phyloP scores from a whole-genome alignment of 768 basidiomycete species.

The Lactifluus hygrophoroides region DNA sequence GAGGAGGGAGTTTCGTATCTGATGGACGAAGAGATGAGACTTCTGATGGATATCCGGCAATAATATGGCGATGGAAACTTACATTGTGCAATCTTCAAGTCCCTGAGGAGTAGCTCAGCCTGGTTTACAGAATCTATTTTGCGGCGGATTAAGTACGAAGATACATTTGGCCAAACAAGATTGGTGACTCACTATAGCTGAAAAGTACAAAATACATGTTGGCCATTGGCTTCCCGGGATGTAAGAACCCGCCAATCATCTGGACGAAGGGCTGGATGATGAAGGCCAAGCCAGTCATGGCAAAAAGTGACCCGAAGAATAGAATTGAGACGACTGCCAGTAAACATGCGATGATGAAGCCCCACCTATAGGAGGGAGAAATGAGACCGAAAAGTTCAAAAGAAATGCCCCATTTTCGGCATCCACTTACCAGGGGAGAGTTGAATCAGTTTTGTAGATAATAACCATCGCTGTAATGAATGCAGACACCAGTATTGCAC shows the following conservation, averaged over 20 bases:
- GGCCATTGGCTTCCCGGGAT: conserved; percentile 28
- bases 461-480: conserved; percentile 33
- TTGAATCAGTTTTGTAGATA: conserved; percentile 40
- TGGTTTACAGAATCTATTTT: conserved; percentile 34
- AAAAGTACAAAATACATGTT: conserved; percentile 38
- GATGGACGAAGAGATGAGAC: too few species aligned
- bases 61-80: not conserved
- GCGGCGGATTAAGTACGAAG: not conserved
- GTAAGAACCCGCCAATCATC: conserved; percentile 33
- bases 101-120: conserved; percentile 34
- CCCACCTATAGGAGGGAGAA: conserved; percentile 30
- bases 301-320: conserved; percentile 38
- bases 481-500: conserved; percentile 17
- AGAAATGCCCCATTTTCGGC: not conserved
- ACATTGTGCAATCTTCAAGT: conserved; percentile 43
- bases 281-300: conserved; percentile 40
- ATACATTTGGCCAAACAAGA: not conserved
- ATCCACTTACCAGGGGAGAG: conserved; percentile 35
- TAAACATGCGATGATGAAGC: conserved; percentile 35
- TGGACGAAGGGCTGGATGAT: conserved; percentile 44
- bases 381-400: not conserved
- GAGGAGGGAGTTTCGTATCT: conserved; percentile 41
- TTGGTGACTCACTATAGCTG: conserved; percentile 33
- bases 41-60: not conserved
- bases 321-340: conserved; percentile 37